A percentile compares a stretch with the other conserved stretches of the same genome.
These are phyloP conservation scores for Gentiana dahurica DNA, from an alignment of 257 asterid species.

Conservation along the genomic window DNA sequence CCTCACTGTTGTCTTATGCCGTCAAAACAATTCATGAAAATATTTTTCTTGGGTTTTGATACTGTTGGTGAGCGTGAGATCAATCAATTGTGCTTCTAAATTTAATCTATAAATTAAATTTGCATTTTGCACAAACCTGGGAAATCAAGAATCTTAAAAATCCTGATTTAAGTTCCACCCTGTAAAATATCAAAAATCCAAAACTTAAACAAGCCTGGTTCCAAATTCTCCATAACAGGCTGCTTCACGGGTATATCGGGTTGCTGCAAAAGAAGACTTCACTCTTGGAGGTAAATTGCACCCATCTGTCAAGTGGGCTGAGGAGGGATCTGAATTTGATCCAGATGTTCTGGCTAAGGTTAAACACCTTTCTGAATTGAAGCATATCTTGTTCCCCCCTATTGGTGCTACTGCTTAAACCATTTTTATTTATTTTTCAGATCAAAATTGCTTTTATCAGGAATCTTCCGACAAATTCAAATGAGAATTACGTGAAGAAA, in stretches of 20 bases:
- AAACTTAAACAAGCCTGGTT: conserved; percentile 50
- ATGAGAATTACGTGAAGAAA: conserved; percentile 61
- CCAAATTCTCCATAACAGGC: conserved; percentile 93
- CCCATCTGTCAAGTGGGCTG: conserved; percentile 94
- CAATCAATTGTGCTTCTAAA: conserved; percentile 7
- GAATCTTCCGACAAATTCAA: conserved; percentile 57
- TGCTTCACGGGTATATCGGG: conserved; percentile 76
- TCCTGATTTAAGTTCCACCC: conserved; percentile 9
- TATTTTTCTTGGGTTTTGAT: too few relatives aligned
- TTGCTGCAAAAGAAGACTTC: conserved; percentile 71
- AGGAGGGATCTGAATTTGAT: conserved; percentile 46
- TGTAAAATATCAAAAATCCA: conserved; percentile 22
- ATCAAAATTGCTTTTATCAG: conserved; percentile 73
- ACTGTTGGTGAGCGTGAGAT: too few relatives aligned
- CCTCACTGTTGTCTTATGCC: too few relatives aligned
- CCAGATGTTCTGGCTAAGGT: conserved; percentile 73
- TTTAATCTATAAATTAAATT: conserved; percentile 5
- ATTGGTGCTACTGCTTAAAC: conserved; percentile 12
- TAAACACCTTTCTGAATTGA: neutral
- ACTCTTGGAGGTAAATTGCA: conserved; percentile 71
- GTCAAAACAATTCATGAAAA: too few relatives aligned
- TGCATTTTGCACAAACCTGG: neutral
- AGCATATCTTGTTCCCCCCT: conserved; percentile 1
- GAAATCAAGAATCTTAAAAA: conserved; percentile 1
- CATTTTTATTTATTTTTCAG: conserved; percentile 35